A percentile compares a stretch with the other conserved stretches of the same genome.
phyloP scores from a whole-genome alignment of 1,139 yeast genomes.

The Taphrina communis region DNA sequence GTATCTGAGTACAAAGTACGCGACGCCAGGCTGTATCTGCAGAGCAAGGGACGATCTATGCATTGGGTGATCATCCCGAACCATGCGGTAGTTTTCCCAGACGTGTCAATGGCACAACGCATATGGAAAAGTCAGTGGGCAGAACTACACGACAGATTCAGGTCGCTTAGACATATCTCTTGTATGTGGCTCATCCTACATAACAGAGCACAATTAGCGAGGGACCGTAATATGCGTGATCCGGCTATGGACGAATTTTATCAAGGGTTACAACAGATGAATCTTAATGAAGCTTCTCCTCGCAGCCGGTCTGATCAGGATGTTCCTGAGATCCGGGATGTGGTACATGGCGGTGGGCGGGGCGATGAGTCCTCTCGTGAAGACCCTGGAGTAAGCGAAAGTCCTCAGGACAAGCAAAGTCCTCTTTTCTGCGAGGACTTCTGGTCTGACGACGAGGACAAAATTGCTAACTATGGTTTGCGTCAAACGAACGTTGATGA shows the following conservation, averaged over 20 bases:
- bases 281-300: no score
- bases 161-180: not conserved
- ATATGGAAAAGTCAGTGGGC: not conserved
- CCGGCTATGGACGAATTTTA: no score
- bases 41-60: no score
- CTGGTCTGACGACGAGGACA: not conserved
- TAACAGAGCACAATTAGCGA: not conserved
- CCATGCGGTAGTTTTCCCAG: not conserved
- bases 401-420: not conserved
- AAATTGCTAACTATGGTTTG: not conserved
- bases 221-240: not conserved
- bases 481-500: no score
- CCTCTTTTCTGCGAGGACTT: not conserved
- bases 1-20: not conserved
- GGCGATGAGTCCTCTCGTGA: no score
- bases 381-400: no score
- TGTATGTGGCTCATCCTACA: not conserved
- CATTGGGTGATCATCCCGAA: not conserved
- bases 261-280: no score
- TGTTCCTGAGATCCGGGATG: no score
- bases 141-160: not conserved
- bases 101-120: not conserved
- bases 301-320: no score
- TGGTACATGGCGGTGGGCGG: no score
- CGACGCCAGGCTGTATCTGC: not conserved